Percentiles rank a stretch among this genome's conserved stretches.
phyloP scores from a whole-genome alignment of 768 basidiomycete genomes.

The Amyloporia xantha region DNA sequence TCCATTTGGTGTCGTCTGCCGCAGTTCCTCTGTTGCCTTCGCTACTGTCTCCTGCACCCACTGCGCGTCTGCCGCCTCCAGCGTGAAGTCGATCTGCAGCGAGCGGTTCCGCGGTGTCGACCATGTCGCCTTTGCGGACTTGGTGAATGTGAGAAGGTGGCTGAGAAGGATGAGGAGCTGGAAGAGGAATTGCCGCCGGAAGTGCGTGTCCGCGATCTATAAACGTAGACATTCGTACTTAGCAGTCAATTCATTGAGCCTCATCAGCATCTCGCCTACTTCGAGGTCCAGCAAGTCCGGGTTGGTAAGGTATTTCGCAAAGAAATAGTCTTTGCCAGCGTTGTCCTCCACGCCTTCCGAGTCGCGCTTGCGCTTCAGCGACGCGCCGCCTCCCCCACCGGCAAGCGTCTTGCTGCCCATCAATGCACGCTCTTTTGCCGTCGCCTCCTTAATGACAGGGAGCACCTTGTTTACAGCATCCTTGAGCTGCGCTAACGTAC shows the following conservation, averaged over 20 bases:
- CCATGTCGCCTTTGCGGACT: constrained; percentile 56
- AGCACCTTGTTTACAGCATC: constrained; percentile 66
- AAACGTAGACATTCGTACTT: constrained; percentile 45
- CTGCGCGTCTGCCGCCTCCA: constrained; percentile 57
- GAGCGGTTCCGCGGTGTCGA: constrained; percentile 63
- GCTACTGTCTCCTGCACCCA: constrained; percentile 71
- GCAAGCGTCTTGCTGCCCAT: constrained; percentile 59
- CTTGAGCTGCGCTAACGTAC: constrained; percentile 58
- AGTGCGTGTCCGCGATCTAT: constrained; percentile 65
- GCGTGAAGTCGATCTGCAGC: constrained; percentile 77
- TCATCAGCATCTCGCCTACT: constrained; percentile 35
- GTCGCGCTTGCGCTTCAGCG: constrained; percentile 23
- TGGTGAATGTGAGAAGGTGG: constrained; percentile 71
- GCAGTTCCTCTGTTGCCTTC: constrained; percentile 49
- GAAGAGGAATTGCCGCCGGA: constrained; percentile 89
- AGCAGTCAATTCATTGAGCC: background rate
- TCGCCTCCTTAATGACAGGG: constrained; percentile 78
- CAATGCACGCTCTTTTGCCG: constrained; percentile 81
- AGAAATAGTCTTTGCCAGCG: constrained; percentile 69
- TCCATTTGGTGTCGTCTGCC: constrained; percentile 74
- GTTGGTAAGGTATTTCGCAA: constrained; percentile 88
- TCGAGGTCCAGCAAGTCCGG: constrained; percentile 84
- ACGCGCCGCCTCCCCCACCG: constrained; percentile 27
- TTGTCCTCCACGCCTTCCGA: constrained; percentile 64
- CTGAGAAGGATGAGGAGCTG: constrained; percentile 75